Conservation (phyloP, 768 basidiomycete genomes). For the Kwoniella bestiolae region DNA sequence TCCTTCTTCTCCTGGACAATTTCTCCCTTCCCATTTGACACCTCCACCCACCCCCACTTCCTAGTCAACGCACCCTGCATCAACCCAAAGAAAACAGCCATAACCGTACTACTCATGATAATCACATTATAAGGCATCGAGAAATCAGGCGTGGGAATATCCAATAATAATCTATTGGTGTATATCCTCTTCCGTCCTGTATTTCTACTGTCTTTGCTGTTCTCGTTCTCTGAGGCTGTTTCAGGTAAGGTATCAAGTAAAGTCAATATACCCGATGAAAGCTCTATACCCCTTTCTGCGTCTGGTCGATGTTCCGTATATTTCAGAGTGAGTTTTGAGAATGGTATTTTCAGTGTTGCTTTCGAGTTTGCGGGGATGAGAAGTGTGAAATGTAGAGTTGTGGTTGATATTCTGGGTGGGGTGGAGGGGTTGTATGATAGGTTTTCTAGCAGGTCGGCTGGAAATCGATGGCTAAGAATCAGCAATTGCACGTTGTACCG, state of each 20-base stretch:
- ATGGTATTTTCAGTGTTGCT: conserved; percentile 70
- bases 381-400: conserved; percentile 73
- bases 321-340: conserved; percentile 80
- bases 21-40: conserved; percentile 16
- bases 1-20: conserved; percentile 7
- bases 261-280: conserved; percentile 73
- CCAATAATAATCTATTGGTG: conserved; percentile 78
- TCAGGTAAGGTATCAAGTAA: conserved; percentile 56
- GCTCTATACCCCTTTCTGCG: conserved; percentile 91
- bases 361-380: conserved; percentile 71
- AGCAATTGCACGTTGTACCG: too few species aligned
- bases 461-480: too few species aligned
- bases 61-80: conserved; percentile 85
- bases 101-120: conserved; percentile 83
- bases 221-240: not conserved
- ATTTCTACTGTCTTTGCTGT: not conserved
- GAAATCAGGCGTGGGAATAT: conserved; percentile 97
- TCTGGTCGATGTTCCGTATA: conserved; percentile 97
- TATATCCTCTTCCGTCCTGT: conserved; percentile 64
- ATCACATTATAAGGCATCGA: conserved; percentile 99
- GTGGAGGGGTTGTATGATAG: conserved; percentile 71
- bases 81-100: conserved; percentile 91
- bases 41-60: conserved; percentile 65
- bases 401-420: conserved; percentile 69
- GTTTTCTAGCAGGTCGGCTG: conserved; percentile 70